phyloP scores from a whole-genome alignment of 306 rosid genomes.

The Cicer yamashitae region DNA sequence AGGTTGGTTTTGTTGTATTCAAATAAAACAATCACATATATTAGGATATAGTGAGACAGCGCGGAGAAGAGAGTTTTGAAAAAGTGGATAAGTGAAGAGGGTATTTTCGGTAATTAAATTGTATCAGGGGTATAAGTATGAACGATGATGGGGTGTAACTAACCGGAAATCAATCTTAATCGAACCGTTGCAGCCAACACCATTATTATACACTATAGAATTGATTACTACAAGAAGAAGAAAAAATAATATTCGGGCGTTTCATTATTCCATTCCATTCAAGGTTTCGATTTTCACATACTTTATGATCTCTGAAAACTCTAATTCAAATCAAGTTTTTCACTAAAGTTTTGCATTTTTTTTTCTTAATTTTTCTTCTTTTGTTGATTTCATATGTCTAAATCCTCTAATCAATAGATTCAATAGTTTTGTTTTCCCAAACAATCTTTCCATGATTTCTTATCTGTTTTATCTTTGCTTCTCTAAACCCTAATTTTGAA shows the following conservation, averaged over 20 bases:
- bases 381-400: background rate
- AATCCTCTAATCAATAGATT: constrained; percentile 14
- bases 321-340: background rate
- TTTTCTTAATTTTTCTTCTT: background rate
- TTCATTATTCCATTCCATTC: background rate
- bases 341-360: background rate
- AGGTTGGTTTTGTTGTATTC: no score
- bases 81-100: no score
- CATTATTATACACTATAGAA: no score
- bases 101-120: no score
- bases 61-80: no score
- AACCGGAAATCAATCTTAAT: no score
- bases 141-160: no score
- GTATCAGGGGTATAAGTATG: no score
- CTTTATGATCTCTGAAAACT: background rate
- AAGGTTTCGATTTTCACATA: constrained; percentile 6
- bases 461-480: background rate
- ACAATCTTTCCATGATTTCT: no score
- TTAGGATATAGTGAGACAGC: no score
- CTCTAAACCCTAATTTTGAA: constrained; percentile 1
- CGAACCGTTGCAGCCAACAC: no score
- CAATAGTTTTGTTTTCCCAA: background rate
- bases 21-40: no score
- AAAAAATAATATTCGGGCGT: background rate
- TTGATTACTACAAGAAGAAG: background rate